Base-by-base conservation (phyloP, 192 early-diverging fungal species). In the Backusella circina region DNA sequence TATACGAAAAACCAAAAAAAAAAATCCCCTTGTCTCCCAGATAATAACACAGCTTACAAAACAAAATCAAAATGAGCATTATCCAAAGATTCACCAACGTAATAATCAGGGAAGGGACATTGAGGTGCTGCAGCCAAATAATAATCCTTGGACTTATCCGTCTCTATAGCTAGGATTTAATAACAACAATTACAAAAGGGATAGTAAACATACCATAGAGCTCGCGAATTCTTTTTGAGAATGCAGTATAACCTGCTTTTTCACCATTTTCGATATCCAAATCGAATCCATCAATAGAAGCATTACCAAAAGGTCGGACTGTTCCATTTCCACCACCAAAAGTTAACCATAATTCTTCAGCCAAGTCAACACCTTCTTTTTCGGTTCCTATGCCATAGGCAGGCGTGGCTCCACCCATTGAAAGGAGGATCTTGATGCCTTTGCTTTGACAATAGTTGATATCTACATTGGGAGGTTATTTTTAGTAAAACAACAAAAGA, bases 261-360 rank as follows among this genome's bases (percentile, higher is more conserved):
- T 78, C 75, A 1, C 91, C 90, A 50, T 85, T 91, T 77, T 94
- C 93, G 64, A 94, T 91, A 66, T 92, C 91, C 72, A 87, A 71
- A 75, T 79, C 77, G 23, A 84, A 79, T 7, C 83, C 83, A 61
- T 83, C 75, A 0, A 96, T 71, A 1, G 91, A 76, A 2, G 87
- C 88, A 33, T 77, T 81, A 36, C 90, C 93, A 61, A 96, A 90
- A 1, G 95, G 95, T 5, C 93, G 86, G 0, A 72, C 21, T 2
- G 88, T 82, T 10, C 18, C 39, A 23, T 79, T 84, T n/a, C 92
- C 92, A 44, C 88, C 91, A 3, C 91, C 76, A 70, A 94, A 95
- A 67, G 91, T 81, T 70, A 93, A 90, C 90, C 91, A 96, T 64
- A 96, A 82, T 65, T 89, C 79, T 47, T 88, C 83, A 0, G 95